A percentile compares a stretch with the other conserved stretches of the same genome.
Conservation (phyloP, 164 flowering plant genomes). For the Vitis vinifera region DNA sequence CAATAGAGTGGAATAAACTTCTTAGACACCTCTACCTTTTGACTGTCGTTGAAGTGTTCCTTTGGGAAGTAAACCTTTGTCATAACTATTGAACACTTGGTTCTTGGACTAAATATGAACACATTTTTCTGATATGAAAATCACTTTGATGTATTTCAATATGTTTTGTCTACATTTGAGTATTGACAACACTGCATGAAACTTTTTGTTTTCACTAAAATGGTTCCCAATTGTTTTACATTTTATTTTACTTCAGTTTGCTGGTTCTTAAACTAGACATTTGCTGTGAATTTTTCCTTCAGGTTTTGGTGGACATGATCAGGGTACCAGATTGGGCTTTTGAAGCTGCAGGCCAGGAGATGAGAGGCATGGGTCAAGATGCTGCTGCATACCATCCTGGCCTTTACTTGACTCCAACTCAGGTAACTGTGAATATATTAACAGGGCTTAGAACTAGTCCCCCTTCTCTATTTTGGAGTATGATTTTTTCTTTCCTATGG, state of each 20-base stretch:
- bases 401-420: slow-evolving; percentile 83
- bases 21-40: no score
- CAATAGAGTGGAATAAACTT: no score
- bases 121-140: no score
- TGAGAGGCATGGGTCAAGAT: slow-evolving; percentile 98
- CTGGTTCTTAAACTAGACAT: background rate
- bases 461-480: background rate
- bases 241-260: background rate
- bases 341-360: slow-evolving; percentile 97
- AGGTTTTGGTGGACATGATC: slow-evolving; percentile 93
- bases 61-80: no score
- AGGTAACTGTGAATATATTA: slow-evolving; percentile 42
- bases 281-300: background rate
- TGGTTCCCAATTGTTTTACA: background rate
- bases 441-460: background rate
- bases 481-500: background rate
- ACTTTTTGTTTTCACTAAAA: no score
- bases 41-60: no score
- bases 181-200: no score
- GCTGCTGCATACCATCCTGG: slow-evolving; percentile 88
- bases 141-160: no score
- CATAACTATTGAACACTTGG: no score
- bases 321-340: slow-evolving; percentile 98
- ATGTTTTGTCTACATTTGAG: no score
- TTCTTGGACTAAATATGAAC: no score